Evolutionary conservation across 169 alveolate genomes (phyloP), one percentile per base, ranked within the genome.

Genomic region (Babesia ovis): DNA sequence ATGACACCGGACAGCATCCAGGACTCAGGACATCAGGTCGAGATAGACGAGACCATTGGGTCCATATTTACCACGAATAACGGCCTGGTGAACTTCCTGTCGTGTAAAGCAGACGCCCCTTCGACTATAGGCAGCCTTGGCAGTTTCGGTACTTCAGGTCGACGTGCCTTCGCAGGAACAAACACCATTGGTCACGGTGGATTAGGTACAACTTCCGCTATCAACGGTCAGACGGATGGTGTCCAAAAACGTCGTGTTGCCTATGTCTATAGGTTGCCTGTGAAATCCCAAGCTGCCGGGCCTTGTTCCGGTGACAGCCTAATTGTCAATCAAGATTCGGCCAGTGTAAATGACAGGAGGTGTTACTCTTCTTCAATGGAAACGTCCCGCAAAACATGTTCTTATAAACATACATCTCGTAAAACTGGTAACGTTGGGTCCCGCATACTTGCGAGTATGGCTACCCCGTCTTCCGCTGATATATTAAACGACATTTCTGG

Each of bases 1-100:
- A 32, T 55, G 14, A 14, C 45, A 29, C 66, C 66, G 43, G 66
- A 55, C 4, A 22, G 43, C 66, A 16, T 55, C 20, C n/a, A n/a
- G n/a, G n/a, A n/a, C n/a, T n/a, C n/a, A n/a, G n/a, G n/a, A n/a
- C n/a, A n/a, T n/a, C n/a, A n/a, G n/a, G n/a, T n/a, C n/a, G n/a
- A n/a, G n/a, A n/a, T n/a, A n/a, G 32, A 51, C n/a, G 59, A 51
- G 5, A 18, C 18, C 31, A 20, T 23, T 18, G 18, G 32, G 29
- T 27, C 32, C 32, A 27, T n/a, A 18, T 51, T 27, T 51, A 51
- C 31, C 31, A 20, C 20, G 32, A 12, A 20, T 27, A 27, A 23
- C 4, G 59, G 31, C 59, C 16, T 20, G 8, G 1, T 51, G 25
- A 51, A 27, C 20, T n/a, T 14, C n/a, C 31, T 16, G 59, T 51